Percentiles rank a stretch among this genome's conserved stretches.
These are phyloP conservation scores for Lichenothelia convexa DNA, from an alignment of 495 filamentous ascomycete species.

Conservation along the genomic window DNA sequence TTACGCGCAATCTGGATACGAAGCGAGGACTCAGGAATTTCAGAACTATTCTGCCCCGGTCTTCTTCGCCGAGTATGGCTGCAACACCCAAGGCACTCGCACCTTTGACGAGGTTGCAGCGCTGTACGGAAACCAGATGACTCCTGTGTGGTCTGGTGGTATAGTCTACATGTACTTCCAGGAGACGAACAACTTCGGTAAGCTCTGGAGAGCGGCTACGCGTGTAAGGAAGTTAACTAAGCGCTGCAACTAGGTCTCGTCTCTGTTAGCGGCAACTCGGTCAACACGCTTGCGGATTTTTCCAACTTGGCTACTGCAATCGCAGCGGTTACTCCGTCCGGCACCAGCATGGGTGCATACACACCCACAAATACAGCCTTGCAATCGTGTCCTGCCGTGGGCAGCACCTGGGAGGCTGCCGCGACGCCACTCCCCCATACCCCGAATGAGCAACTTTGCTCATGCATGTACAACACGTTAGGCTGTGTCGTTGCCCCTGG, in stretches of 20 bases:
- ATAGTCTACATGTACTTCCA: slow-evolving; percentile 98
- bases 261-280: slow-evolving; percentile 33
- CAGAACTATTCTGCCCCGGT: slow-evolving; percentile 70
- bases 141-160: slow-evolving; percentile 70
- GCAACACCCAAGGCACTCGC: slow-evolving; percentile 61
- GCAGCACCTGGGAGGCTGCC: slow-evolving; percentile 45
- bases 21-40: slow-evolving; percentile 66
- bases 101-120: slow-evolving; percentile 72
- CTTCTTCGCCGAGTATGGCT: slow-evolving; percentile 98
- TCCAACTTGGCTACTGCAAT: slow-evolving; percentile 53
- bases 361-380: slow-evolving; percentile 59
- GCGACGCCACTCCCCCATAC: slow-evolving; percentile 55
- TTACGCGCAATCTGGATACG: slow-evolving; percentile 56
- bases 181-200: slow-evolving; percentile 78
- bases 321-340: slow-evolving; percentile 44
- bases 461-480: slow-evolving; percentile 58
- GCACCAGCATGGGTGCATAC: slow-evolving; percentile 47
- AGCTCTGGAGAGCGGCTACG: slow-evolving; percentile 4
- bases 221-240: no score
- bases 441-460: slow-evolving; percentile 55
- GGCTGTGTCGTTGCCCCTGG: slow-evolving; percentile 43
- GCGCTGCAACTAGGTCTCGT: slow-evolving; percentile 37
- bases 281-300: slow-evolving; percentile 54
- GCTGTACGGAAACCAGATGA: slow-evolving; percentile 69
- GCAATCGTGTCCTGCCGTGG: slow-evolving; percentile 49